A percentile compares a stretch with the other conserved stretches of the same genome.
phyloP scores from a whole-genome alignment of 768 basidiomycete species.

The Leucocoprinus leucothites region DNA sequence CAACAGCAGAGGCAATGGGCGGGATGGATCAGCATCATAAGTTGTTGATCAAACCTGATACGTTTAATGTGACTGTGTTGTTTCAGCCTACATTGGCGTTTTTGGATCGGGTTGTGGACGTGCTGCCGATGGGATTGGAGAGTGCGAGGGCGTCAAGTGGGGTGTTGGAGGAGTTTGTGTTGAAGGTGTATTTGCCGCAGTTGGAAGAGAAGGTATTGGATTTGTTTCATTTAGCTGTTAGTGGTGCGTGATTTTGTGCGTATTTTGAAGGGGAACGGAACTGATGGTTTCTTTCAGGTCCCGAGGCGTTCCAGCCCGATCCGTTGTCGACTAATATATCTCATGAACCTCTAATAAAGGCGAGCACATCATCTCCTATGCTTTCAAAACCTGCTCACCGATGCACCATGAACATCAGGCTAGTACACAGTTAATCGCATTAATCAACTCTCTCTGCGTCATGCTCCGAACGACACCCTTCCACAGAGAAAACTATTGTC shows the following conservation, averaged over 20 bases:
- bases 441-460: constrained; percentile 87
- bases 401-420: constrained; percentile 43
- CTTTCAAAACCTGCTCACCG: neutral
- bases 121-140: constrained; percentile 73
- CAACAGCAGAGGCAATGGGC: constrained; percentile 67
- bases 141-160: constrained; percentile 61
- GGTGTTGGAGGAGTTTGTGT: constrained; percentile 89
- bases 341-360: constrained; percentile 76
- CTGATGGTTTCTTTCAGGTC: too few species aligned
- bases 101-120: constrained; percentile 65
- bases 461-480: constrained; percentile 93
- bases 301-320: constrained; percentile 88
- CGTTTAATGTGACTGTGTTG: constrained; percentile 92
- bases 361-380: constrained; percentile 24
- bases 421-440: constrained; percentile 77
- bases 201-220: constrained; percentile 90
- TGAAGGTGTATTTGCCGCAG: constrained; percentile 90
- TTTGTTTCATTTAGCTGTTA: constrained; percentile 83
- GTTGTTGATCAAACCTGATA: constrained; percentile 83
- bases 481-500: constrained; percentile 90
- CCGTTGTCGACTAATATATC: constrained; percentile 62
- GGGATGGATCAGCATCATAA: constrained; percentile 80
- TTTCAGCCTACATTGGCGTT: constrained; percentile 92
- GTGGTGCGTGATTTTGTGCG: constrained; percentile 39
- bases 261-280: too few species aligned